These are phyloP conservation scores for Fagopyrum esculentum DNA, from an alignment of 148 eudicot species.

Conservation along the genomic window DNA sequence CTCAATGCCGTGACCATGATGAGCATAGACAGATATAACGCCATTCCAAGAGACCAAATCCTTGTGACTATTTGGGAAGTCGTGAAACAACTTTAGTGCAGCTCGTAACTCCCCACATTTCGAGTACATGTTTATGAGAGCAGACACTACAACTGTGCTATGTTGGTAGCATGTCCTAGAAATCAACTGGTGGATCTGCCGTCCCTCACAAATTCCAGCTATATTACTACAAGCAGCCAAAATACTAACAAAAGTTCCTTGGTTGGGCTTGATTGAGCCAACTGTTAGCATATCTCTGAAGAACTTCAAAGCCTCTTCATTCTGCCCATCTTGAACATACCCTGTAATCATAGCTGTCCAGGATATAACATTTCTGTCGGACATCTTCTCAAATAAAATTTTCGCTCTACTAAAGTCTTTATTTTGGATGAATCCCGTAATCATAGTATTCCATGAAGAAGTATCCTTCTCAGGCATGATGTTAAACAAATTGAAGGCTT, in stretches of 20 bases:
- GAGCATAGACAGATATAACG: conserved; percentile 31
- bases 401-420: conserved; percentile 18
- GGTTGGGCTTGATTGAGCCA: conserved; percentile 21
- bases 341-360: conserved; percentile 35
- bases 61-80: conserved; percentile 12
- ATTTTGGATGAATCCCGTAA: conserved; percentile 25
- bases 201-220: conserved; percentile 18
- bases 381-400: conserved; percentile 24
- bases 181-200: no score
- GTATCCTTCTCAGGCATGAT: conserved; percentile 27
- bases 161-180: not conserved
- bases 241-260: conserved; percentile 28
- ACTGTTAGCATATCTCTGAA: conserved; percentile 21
- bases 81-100: conserved; percentile 23
- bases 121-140: conserved; percentile 29
- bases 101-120: conserved; percentile 27
- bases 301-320: conserved; percentile 26
- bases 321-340: conserved; percentile 19
- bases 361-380: conserved; percentile 24
- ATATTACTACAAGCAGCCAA: conserved; percentile 29
- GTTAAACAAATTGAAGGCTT: conserved; percentile 24
- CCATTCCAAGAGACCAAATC: conserved; percentile 33
- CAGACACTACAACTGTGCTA: conserved; percentile 19
- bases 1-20: conserved; percentile 26
- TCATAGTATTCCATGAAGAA: conserved; percentile 30